Evolutionary conservation across 192 early-diverging fungal species (phyloP).

Genomic region (Coemansia sp.): DNA sequence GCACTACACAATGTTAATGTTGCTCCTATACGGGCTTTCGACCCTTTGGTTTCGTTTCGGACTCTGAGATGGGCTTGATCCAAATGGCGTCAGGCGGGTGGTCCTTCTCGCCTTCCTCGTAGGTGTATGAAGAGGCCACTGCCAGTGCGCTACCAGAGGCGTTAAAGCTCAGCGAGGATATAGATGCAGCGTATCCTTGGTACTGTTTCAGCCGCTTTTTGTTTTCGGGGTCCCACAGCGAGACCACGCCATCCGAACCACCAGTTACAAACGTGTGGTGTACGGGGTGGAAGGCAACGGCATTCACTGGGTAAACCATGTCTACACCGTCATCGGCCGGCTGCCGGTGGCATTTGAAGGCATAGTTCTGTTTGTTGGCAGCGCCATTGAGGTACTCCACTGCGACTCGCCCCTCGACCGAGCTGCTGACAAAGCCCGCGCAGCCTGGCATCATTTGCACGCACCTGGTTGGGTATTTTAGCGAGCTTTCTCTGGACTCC

Average conservation of each 20-base stretch:
- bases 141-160: conserved; percentile 79
- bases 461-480: conserved; percentile 89
- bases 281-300: conserved; percentile 89
- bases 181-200: conserved; percentile 77
- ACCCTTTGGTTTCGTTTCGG: conserved; percentile 64
- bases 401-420: conserved; percentile 93
- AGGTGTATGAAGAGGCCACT: conserved; percentile 91
- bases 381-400: conserved; percentile 89
- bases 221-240: conserved; percentile 91
- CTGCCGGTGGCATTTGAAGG: conserved; percentile 96
- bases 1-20: neutral
- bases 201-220: conserved; percentile 87
- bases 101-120: conserved; percentile 91
- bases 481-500: conserved; percentile 72
- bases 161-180: conserved; percentile 82
- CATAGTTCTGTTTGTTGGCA: conserved; percentile 76
- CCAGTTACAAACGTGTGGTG: conserved; percentile 96
- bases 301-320: conserved; percentile 90
- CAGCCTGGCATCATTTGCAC: conserved; percentile 87
- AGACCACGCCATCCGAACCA: conserved; percentile 89
- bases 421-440: conserved; percentile 85
- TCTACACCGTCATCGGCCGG: conserved; percentile 72
- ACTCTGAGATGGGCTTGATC: conserved; percentile 70
- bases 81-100: conserved; percentile 81
- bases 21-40: conserved; percentile 11